These are phyloP conservation scores for Solanum boliviense DNA, from an alignment of 257 asterid species.

Conservation along the genomic window DNA sequence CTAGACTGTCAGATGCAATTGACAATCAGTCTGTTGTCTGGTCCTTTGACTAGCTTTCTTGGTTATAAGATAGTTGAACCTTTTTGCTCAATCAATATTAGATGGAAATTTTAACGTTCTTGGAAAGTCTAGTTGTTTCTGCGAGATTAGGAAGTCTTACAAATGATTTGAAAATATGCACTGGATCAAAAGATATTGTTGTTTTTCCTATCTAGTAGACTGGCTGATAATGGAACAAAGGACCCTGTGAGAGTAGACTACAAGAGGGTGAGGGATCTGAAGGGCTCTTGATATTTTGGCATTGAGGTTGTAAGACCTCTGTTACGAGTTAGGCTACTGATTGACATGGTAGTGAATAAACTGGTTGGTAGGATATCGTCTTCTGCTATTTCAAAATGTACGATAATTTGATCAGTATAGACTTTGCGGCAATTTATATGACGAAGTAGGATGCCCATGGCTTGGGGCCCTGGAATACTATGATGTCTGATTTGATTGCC, in stretches of 20 bases:
- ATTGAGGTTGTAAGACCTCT: background rate
- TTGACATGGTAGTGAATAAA: background rate
- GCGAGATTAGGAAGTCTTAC: background rate
- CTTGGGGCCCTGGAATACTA: background rate
- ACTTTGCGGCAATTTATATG: background rate
- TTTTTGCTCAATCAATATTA: background rate
- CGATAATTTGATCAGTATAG: background rate
- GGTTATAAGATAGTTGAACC: background rate
- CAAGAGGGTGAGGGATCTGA: background rate
- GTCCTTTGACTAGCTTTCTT: background rate
- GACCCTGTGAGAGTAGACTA: background rate
- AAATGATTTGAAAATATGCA: background rate
- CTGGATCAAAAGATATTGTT: background rate
- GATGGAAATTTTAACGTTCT: background rate
- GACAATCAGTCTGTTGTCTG: background rate
- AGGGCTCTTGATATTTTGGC: too few species aligned
- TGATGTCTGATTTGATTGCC: background rate
- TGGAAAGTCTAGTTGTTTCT: background rate
- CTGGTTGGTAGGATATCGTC: background rate
- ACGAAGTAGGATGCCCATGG: background rate
- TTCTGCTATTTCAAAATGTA: background rate
- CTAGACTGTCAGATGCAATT: background rate
- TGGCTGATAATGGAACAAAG: background rate
- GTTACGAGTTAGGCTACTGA: background rate
- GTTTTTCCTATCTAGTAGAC: background rate